Evolutionary conservation across 257 asterid genomes (phyloP).

Genomic region (Solanum rostratum): DNA sequence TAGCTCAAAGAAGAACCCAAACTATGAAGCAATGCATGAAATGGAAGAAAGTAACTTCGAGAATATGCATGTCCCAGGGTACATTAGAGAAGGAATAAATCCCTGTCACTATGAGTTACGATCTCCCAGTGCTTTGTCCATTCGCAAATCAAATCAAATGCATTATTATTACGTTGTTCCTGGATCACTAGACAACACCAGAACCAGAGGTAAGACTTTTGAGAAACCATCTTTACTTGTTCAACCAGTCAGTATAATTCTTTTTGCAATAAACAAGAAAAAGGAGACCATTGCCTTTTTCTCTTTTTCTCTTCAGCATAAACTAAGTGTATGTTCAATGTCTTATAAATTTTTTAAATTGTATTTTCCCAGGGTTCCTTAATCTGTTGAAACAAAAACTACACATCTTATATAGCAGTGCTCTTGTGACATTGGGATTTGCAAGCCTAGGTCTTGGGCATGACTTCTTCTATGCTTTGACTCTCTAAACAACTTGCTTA

Average conservation of each 20-base stretch:
- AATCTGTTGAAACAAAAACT: background rate
- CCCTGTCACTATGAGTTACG: background rate
- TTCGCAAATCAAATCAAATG: background rate
- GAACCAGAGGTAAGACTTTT: background rate
- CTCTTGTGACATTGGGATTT: slow-evolving; percentile 1
- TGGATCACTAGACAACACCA: background rate
- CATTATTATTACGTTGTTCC: background rate
- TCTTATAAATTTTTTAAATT: background rate
- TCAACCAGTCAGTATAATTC: background rate
- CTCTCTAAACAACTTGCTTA: background rate
- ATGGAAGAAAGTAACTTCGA: background rate
- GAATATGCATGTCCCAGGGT: background rate
- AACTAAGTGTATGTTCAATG: background rate
- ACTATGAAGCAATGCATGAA: background rate
- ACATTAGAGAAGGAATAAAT: background rate
- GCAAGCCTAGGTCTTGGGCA: slow-evolving; percentile 6
- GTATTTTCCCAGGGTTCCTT: background rate
- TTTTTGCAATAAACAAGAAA: background rate
- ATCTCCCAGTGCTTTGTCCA: background rate
- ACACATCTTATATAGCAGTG: background rate
- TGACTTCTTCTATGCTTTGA: slow-evolving; percentile 12
- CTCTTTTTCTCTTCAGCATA: background rate
- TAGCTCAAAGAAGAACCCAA: background rate
- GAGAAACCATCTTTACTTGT: background rate
- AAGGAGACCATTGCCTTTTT: background rate